These are phyloP conservation scores for Mycena belliarum DNA, from an alignment of 768 basidiomycete genomes.

Conservation along the genomic window DNA sequence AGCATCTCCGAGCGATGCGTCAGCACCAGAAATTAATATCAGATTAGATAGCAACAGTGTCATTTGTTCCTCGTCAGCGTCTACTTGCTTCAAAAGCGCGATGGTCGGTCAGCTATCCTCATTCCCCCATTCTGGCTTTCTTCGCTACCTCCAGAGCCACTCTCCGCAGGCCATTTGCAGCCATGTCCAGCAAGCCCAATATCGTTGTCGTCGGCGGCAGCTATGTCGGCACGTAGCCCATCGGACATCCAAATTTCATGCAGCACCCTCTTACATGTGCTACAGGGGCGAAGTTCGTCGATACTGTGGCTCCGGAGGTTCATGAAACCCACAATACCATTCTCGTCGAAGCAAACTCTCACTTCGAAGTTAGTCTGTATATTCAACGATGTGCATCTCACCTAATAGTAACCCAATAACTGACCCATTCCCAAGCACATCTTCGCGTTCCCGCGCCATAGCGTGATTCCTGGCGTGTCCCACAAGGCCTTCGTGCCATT, in stretches of 20 bases:
- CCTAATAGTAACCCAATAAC: too few species aligned
- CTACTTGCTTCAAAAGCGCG: neutral
- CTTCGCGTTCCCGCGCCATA: slow-evolving; percentile 36
- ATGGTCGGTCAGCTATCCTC: neutral
- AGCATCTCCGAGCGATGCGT: too few species aligned
- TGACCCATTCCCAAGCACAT: slow-evolving; percentile 23
- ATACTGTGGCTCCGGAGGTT: slow-evolving; percentile 24
- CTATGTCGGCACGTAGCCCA: slow-evolving; percentile 30
- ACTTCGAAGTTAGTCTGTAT: slow-evolving; percentile 26
- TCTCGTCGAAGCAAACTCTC: slow-evolving; percentile 36
- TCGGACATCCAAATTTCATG: neutral
- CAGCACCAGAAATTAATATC: too few species aligned
- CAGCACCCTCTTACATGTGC: neutral
- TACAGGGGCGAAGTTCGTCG: slow-evolving; percentile 24
- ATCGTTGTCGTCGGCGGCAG: slow-evolving; percentile 37
- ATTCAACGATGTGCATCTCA: neutral
- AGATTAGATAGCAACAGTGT: neutral
- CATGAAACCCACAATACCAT: slow-evolving; percentile 28
- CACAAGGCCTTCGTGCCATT: slow-evolving; percentile 37
- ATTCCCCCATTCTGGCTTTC: slow-evolving; percentile 12
- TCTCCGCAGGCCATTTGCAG: neutral
- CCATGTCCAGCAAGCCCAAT: slow-evolving; percentile 25
- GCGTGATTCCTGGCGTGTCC: slow-evolving; percentile 26
- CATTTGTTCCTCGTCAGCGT: neutral
- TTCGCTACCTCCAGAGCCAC: neutral